Evolutionary conservation across 805 yeast species (phyloP).

Genomic region (Zygosaccharomyces siamensis): DNA sequence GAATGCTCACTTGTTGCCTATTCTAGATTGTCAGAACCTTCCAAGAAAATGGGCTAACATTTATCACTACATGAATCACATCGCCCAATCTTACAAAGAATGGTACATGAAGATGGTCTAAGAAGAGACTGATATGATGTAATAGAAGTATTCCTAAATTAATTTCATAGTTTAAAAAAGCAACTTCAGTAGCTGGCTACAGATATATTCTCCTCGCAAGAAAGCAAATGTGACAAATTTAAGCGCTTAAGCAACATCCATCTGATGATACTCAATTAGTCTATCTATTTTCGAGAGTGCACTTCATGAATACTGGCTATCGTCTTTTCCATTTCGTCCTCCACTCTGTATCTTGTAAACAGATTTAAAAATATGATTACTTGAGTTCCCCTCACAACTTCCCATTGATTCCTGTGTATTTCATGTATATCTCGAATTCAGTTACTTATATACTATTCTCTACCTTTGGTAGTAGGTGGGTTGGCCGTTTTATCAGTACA

Average conservation of each 20-base stretch:
- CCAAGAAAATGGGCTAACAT: no score
- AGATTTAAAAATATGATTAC: constrained; percentile 60
- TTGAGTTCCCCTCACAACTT: constrained; percentile 56
- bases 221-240: constrained; percentile 12
- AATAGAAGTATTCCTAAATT: constrained; percentile 20
- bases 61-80: constrained; percentile 18
- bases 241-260: constrained; percentile 40
- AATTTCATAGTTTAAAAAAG: not conserved
- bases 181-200: not conserved
- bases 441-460: constrained; percentile 71
- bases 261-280: constrained; percentile 53
- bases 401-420: constrained; percentile 58
- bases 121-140: constrained; percentile 22
- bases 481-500: constrained; percentile 53
- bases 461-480: constrained; percentile 75
- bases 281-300: constrained; percentile 55
- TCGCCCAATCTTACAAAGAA: constrained; percentile 15
- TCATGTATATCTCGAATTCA: constrained; percentile 78
- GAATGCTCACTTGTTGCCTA: not conserved
- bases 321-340: constrained; percentile 60
- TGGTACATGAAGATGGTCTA: constrained; percentile 23
- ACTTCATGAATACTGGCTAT: constrained; percentile 73
- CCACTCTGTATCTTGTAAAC: constrained; percentile 67
- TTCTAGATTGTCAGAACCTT: not conserved
- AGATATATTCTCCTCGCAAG: not conserved